Conservation (phyloP, 2,329 filamentous ascomycete genomes). For the Colletotrichum eremochloae region DNA sequence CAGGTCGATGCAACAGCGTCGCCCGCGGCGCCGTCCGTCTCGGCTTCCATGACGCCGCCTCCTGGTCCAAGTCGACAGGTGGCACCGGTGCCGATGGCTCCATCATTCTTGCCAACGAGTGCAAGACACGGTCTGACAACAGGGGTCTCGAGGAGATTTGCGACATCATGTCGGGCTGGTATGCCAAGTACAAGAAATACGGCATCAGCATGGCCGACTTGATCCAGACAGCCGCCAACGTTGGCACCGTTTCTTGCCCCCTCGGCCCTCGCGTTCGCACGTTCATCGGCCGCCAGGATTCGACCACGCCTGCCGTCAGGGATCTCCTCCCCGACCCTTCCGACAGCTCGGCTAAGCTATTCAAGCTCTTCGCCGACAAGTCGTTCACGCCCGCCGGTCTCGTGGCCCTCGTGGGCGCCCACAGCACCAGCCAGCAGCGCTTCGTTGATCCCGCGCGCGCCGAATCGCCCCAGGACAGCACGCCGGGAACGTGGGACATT, state of each 20-base stretch:
- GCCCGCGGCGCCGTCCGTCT: constrained; percentile 61
- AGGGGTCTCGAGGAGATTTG: constrained; percentile 62
- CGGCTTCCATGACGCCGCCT: constrained; percentile 63
- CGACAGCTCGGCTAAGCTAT: constrained; percentile 61
- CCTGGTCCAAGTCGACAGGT: constrained; percentile 55
- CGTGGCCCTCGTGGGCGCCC: constrained; percentile 67
- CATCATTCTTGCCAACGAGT: constrained; percentile 56
- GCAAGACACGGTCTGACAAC: constrained; percentile 58
- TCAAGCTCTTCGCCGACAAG: constrained; percentile 65
- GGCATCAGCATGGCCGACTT: constrained; percentile 67
- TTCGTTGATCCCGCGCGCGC: constrained; percentile 56
- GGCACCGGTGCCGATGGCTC: constrained; percentile 63
- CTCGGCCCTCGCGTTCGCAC: constrained; percentile 62
- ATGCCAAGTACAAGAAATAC: constrained; percentile 56
- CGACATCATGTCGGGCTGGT: constrained; percentile 54
- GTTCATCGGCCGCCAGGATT: constrained; percentile 65
- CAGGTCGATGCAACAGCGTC: constrained; percentile 57
- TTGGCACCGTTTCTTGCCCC: constrained; percentile 63
- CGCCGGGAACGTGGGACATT: constrained; percentile 66
- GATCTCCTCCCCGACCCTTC: constrained; percentile 59
- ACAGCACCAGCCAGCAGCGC: constrained; percentile 64
- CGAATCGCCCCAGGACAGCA: constrained; percentile 64
- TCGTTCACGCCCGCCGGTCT: constrained; percentile 65
- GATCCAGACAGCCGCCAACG: constrained; percentile 64
- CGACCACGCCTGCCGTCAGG: constrained; percentile 52